Conservation (phyloP, 2,329 filamentous ascomycete species). For the Diplodia seriata region DNA sequence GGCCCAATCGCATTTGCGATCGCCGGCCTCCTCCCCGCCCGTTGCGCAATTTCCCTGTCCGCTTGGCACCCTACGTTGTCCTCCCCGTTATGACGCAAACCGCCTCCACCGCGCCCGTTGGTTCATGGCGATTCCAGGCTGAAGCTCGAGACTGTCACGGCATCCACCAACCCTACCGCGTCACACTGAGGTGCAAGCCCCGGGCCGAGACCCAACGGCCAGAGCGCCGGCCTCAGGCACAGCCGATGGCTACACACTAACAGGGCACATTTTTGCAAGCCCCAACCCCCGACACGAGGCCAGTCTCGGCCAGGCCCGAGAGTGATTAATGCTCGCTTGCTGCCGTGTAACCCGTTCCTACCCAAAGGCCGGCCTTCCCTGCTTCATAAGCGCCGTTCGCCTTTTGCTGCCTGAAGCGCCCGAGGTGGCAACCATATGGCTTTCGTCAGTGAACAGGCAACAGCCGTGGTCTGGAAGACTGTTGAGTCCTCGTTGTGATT, state of each 20-base stretch:
- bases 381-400: slow-evolving; percentile 7
- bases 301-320: neutral
- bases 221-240: neutral
- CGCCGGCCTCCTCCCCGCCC: slow-evolving; percentile 3
- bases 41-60: slow-evolving; percentile 9
- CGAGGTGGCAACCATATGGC: neutral
- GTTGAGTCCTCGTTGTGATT: neutral
- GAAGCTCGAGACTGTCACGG: neutral
- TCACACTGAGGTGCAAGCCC: neutral
- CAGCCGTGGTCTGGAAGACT: neutral
- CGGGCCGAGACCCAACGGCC: neutral
- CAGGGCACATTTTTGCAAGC: neutral
- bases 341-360: neutral
- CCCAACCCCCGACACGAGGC: neutral
- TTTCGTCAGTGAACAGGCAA: neutral
- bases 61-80: neutral
- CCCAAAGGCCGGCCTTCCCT: neutral
- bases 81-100: slow-evolving; percentile 14
- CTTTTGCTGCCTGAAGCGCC: slow-evolving; percentile 2
- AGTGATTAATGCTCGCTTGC: neutral
- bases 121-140: neutral
- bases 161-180: neutral
- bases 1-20: slow-evolving; percentile 17
- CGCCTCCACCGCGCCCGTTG: slow-evolving; percentile 1
- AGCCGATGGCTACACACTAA: slow-evolving; percentile 17